Base-by-base conservation (phyloP, 495 filamentous ascomycete species). In the Aspergillus mulundensis region DNA sequence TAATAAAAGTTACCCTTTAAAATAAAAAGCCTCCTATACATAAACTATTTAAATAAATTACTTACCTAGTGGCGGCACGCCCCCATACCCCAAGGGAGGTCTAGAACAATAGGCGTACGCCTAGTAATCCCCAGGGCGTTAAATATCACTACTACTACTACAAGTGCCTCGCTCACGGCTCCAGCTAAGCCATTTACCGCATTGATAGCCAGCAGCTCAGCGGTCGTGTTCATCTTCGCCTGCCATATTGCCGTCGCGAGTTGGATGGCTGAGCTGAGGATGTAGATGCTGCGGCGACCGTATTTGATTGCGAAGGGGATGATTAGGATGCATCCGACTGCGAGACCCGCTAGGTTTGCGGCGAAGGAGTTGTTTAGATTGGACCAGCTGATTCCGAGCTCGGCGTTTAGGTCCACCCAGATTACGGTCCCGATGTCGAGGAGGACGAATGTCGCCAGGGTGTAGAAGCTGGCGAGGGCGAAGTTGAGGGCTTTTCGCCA, bases 241-340 rank as follows among this genome's bases (percentile, higher is more conserved):
- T 62, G 60, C 76, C 76, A 78, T 7, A 77, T 65, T 15, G 59
- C 66, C 7, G 66, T 59, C 0, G 59, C 73, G 30, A 75, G 61
- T 40, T 75, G 71, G 1, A 69, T 43, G 0, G 61, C 49, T 1
- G 61, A 58, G 53, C 67, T 77, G 46, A 74, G 41, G 16, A 81
- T 51, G 48, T 79, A 80, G 12, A 79, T 58, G 2, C 72, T 67
- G 3, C 78, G 72, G 1, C 72, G 68, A 2, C 78, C 77, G 49
- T 67, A 79, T 25, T 76, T 77, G 50, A 72, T 63, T 0, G 74
- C 75, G 18, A 79, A 68, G 0, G 76, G 78, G 18, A 79, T 70
- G 45, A 78, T 63, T 47, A 81, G 58, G 11, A 76, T 57, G 39
- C 68, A 70, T 6, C 75, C 73, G 15, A 79, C 36, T 0, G 68